Base-by-base conservation (phyloP, 2,329 filamentous ascomycete species). In the Myriosclerotinia curreyana region DNA sequence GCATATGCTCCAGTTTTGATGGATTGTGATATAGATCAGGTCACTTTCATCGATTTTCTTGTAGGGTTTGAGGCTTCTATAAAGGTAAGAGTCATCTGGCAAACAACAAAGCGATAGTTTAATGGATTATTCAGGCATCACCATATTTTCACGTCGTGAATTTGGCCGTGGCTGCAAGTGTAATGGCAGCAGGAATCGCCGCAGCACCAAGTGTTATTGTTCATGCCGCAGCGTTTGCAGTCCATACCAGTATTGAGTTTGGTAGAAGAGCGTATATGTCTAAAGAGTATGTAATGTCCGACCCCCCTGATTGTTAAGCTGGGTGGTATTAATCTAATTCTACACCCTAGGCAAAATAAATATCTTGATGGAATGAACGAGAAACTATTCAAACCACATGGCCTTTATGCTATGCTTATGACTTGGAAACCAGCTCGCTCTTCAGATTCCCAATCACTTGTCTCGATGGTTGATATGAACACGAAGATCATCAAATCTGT, bases 321-420 rank as follows among this genome's bases (percentile, higher is more conserved):
- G 60, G 66, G 20, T 63, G 36, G 31, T 20, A 55, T 17, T 15
- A 54, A 62, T n/a, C 62, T 67, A 56, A 71, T 52, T n/a, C 42
- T 60, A 40, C 48, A 44, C 22, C 22, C 54, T 63, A 73, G 71
- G 63, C 67, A 69, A 22, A 86, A 85, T 68, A 75, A 71, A 0
- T 87, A 84, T 69, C 77, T 88, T 20, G 79, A 85, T 66, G 74
- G 76, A 36, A 78, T 85, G 69, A 87, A 87, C 69, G 75, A 79
- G 9, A 76, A 81, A 5, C 79, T 85, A 65, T 88, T 87, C 71
- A 78, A 77, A 54, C 84, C 85, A 0, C 79, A 78, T 1, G 84
- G 85, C 0, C 76, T 87, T 0, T 83, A 80, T 72, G 80, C 78
- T 65, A 74, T 83, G 34, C 76, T 88, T 48, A 79, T 86, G 75